Conservation (phyloP, 306 rosid species). For the Boehmeria nivea region DNA sequence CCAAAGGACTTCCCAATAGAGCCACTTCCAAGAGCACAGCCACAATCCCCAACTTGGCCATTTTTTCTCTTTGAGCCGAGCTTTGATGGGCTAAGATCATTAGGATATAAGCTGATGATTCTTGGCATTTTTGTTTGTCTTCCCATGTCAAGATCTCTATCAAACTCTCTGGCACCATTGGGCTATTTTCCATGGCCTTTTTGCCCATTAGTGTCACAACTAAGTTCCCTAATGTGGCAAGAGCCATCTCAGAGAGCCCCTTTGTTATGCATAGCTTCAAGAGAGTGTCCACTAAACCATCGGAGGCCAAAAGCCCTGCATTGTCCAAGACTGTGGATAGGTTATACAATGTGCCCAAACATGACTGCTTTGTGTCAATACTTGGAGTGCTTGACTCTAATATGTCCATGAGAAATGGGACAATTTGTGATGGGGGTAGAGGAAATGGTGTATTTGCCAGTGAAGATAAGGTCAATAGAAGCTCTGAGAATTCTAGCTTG, state of each 20-base stretch:
- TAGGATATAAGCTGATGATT: slow-evolving; percentile 65
- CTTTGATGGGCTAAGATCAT: slow-evolving; percentile 95
- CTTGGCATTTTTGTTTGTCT: slow-evolving; percentile 70
- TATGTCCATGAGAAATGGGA: slow-evolving; percentile 43
- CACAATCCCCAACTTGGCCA: slow-evolving; percentile 69
- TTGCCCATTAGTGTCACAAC: slow-evolving; percentile 77
- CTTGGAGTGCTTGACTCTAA: slow-evolving; percentile 35
- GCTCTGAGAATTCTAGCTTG: slow-evolving; percentile 44
- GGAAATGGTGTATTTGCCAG: slow-evolving; percentile 58
- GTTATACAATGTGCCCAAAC: slow-evolving; percentile 61
- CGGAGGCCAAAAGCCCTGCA: slow-evolving; percentile 51
- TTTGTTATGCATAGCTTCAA: slow-evolving; percentile 37
- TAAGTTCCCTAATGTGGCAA: slow-evolving; percentile 69
- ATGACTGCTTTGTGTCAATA: slow-evolving; percentile 41
- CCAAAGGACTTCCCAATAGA: slow-evolving; percentile 68
- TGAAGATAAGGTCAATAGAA: slow-evolving; percentile 62
- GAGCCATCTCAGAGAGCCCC: slow-evolving; percentile 64
- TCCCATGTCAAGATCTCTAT: slow-evolving; percentile 88
- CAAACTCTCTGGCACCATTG: slow-evolving; percentile 51
- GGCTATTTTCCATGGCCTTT: slow-evolving; percentile 60
- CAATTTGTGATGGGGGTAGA: slow-evolving; percentile 43
- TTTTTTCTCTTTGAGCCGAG: slow-evolving; percentile 64
- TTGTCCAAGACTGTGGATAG: slow-evolving; percentile 68
- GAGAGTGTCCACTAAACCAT: slow-evolving; percentile 51
- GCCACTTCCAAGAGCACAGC: slow-evolving; percentile 69